Percentiles rank a stretch among this genome's conserved stretches.
Evolutionary conservation across 345 rosid species (phyloP).

Genomic region (Moricandia arvensis): DNA sequence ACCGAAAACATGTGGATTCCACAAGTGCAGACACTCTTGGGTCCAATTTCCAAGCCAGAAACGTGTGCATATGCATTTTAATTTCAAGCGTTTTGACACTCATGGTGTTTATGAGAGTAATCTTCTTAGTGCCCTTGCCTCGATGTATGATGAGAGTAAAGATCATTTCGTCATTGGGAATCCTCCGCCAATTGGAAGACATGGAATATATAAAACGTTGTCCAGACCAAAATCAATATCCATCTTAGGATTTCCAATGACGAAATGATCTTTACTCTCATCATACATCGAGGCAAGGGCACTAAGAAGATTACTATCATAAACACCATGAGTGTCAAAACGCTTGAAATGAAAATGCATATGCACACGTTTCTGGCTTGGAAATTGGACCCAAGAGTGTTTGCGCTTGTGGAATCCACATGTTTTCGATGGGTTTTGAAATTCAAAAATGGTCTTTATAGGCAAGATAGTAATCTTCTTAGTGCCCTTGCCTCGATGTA

Average conservation of each 20-base stretch:
- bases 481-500: neutral
- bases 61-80: neutral
- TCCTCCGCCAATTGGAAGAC: no score
- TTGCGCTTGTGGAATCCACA: neutral
- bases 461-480: neutral
- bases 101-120: neutral
- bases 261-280: no score
- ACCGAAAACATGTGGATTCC: neutral
- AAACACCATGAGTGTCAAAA: neutral
- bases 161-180: no score
- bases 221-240: neutral
- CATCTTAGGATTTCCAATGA: no score
- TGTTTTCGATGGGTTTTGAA: neutral
- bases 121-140: no score
- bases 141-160: no score
- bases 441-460: no score
- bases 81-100: neutral
- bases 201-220: no score
- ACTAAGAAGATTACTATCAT: no score
- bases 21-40: neutral
- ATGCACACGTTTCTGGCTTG: neutral
- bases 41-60: neutral
- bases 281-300: no score
- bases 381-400: neutral
- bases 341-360: neutral